Base-by-base conservation (phyloP, 1,139 yeast genomes). In the Geotrichum reessii region DNA sequence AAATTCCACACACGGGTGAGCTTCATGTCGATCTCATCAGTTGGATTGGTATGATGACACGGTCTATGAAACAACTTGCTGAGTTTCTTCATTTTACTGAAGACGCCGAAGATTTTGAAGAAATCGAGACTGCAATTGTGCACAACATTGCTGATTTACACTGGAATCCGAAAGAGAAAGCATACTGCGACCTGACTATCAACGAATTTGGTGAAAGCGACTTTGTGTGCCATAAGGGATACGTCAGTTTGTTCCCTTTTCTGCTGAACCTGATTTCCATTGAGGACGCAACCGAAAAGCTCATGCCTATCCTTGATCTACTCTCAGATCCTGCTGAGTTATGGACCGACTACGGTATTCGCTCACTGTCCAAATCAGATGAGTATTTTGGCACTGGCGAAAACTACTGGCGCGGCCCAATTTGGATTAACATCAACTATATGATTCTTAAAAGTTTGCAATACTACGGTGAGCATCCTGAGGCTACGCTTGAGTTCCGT, bases 331-430 rank as follows among this genome's bases (percentile, higher is more conserved):
- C 92, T 1, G 81, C 83, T 12, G 84, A 85, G 66, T 73, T 95
- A 58, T 92, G 95, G 89, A 76, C 92, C 1, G 80, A 80, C 0
- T 90, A 71, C 66, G 99, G 99, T 14, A 76, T 95, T 52, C 78
- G 97, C 64, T 87, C 96, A 1, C 76, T 93, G 47, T 88, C 97
- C 0, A 84, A 83, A 66, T 69, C 79, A 8, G 93, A 88, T 67
- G 76, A 76, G 33, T 74, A 71, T 61, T 93, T 86, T 72, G 87
- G 87, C 61, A 82, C 85, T 0, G 93, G 81, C 9, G 99, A 95
- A 67, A 86, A 93, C 71, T 93, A 93, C 74, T 93, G 99, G 99
- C 81, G 96, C 62, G 95, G 97, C 0, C 92, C 96, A 21, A 79
- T 93, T 49, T 95, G 99, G 99, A 77, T 91, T 66, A 88, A 91